Conservation (phyloP, 805 yeast species). For the Jamesozyma hellenica region DNA sequence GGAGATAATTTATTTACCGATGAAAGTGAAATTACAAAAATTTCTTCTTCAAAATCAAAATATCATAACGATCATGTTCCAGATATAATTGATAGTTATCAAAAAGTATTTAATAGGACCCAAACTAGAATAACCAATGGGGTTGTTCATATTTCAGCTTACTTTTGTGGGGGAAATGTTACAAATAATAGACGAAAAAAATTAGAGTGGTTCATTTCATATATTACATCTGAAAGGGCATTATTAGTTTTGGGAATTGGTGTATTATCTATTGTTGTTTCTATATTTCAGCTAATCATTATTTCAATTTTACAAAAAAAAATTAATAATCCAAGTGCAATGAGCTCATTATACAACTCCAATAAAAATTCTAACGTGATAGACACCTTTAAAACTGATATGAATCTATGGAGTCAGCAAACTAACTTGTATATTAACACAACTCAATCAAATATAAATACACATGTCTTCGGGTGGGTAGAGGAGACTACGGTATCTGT, state of each 20-base stretch:
- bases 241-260: conserved; percentile 43
- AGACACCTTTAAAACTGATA: conserved; percentile 24
- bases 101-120: conserved; percentile 17
- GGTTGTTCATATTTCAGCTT: conserved; percentile 2
- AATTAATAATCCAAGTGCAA: not conserved
- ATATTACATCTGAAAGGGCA: conserved; percentile 46
- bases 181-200: conserved; percentile 9
- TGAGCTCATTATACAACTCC: not conserved
- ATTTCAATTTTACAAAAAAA: conserved; percentile 21
- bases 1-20: not conserved
- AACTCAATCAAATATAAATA: conserved; percentile 48
- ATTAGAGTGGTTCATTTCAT: conserved; percentile 31
- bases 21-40: not conserved
- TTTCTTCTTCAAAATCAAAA: not conserved
- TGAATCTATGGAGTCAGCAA: conserved; percentile 40
- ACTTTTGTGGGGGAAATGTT: not conserved
- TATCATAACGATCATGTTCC: not conserved
- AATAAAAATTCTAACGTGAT: conserved; percentile 1
- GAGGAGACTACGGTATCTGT: conserved; percentile 45
- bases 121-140: conserved; percentile 8
- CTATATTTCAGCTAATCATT: conserved; percentile 45
- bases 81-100: conserved; percentile 16
- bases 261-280: conserved; percentile 44
- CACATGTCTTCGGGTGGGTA: conserved; percentile 57
- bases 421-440: conserved; percentile 45